Percentiles rank a stretch among this genome's conserved stretches.
Evolutionary conservation across 2,329 filamentous ascomycete genomes (phyloP).

Genomic region (Harringtonia lauricola): DNA sequence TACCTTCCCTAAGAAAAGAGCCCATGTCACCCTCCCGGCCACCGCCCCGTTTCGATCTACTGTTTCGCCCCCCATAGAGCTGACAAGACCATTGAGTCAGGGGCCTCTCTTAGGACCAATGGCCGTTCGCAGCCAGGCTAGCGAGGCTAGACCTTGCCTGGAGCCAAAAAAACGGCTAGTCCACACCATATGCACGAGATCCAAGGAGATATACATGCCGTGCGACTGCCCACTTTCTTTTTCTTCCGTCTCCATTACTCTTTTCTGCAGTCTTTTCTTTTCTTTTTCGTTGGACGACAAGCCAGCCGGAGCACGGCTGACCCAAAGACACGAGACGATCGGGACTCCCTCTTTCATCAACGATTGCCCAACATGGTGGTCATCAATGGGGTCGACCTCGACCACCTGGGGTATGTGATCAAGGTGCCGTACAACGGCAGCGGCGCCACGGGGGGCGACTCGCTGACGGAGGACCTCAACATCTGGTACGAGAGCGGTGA

Average conservation of each 20-base stretch:
- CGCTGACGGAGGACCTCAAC: constrained; percentile 58
- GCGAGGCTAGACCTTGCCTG: too few relatives aligned
- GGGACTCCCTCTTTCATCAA: too few relatives aligned
- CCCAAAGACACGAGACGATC: too few relatives aligned
- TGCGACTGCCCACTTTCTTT: neutral
- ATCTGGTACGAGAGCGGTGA: constrained; percentile 75
- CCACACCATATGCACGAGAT: too few relatives aligned
- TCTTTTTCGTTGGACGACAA: neutral
- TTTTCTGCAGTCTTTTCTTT: neutral
- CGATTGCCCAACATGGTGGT: constrained; percentile 18
- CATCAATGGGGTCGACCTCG: constrained; percentile 28
- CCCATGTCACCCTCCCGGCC: too few relatives aligned
- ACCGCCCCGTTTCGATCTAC: too few relatives aligned
- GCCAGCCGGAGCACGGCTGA: neutral
- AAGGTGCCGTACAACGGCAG: constrained; percentile 55
- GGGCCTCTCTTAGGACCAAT: too few relatives aligned
- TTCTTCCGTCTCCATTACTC: neutral
- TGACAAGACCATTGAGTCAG: too few relatives aligned
- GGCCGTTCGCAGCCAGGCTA: too few relatives aligned
- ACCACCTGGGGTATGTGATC: constrained; percentile 31
- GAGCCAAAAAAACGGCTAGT: too few relatives aligned
- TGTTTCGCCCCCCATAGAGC: too few relatives aligned
- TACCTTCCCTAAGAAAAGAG: too few relatives aligned
- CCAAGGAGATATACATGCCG: neutral
- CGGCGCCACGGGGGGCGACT: constrained; percentile 53